Base-by-base conservation (phyloP, 306 rosid genomes). In the Mimosa bimucronata region DNA sequence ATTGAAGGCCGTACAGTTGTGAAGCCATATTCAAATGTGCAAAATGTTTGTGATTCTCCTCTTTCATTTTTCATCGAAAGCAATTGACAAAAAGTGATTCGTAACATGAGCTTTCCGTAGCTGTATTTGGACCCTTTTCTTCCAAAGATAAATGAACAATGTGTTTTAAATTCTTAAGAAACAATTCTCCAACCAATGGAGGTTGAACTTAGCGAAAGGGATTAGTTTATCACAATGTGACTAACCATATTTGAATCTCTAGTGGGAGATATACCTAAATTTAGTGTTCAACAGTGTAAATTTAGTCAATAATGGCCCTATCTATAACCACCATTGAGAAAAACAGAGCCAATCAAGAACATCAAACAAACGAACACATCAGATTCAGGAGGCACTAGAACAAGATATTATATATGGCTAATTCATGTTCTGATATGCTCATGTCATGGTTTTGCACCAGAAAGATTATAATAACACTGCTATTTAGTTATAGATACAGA, bases 401-500 rank as follows among this genome's bases (percentile, higher is more conserved):
- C 6, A 52, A 52, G 12, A 52, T 52, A 4, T 18, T 18, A 52
- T 52, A 18, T 52, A 52, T 6, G 60, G 60, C 60, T 19, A 19
- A 52, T 19, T 19, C 25, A 52, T 52, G 60, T 52, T 52, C 26
- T 52, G 60, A 52, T 52, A 23, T 45, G 38, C 5, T 19, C 10
- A 5, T 7, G 60, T 52, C 60, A 52, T 7, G 25, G 60, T 52
- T 74, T 75, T 76, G 66, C 58, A 58, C 62, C 61, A 25, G 21
- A 67, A 64, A 79, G 57, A 72, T 72, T 28, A 65, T 41, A 55
- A 52, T 2, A 45, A 45, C 52, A 52, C 66, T 79, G 71, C 74
- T 73, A 65, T 30, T 79, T 11, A 26, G 66, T 9, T 25, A 60
- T 31, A 25, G 30, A 25, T n/a, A n/a, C n/a, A 10, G 15, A 8